These are phyloP conservation scores for Neltuma alba DNA, from an alignment of 306 rosid species.

Conservation along the genomic window DNA sequence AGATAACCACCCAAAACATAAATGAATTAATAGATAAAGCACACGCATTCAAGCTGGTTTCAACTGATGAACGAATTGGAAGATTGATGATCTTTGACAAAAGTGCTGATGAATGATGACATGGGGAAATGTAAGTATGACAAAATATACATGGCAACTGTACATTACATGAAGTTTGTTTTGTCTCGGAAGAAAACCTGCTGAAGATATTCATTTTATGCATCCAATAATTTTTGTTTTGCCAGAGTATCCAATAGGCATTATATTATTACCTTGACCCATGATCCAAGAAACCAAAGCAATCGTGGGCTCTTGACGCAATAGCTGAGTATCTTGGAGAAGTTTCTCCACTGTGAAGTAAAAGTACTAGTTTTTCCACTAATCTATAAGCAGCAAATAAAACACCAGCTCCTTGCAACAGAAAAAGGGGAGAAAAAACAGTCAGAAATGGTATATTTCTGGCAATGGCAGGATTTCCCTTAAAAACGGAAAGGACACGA, in stretches of 20 bases:
- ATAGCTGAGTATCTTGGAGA: conserved; percentile 50
- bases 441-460: conserved; percentile 38
- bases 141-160: conserved; percentile 21
- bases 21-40: neutral
- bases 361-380: conserved; percentile 49
- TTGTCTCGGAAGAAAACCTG: conserved; percentile 18
- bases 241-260: neutral
- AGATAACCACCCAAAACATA: neutral
- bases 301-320: conserved; percentile 49
- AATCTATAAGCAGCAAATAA: conserved; percentile 56
- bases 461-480: conserved; percentile 51
- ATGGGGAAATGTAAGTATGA: no score
- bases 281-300: conserved; percentile 57
- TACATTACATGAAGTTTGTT: neutral
- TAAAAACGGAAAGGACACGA: neutral
- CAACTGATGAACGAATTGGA: neutral
- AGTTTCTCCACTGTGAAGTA: conserved; percentile 33
- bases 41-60: neutral
- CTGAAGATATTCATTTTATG: conserved; percentile 17
- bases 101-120: neutral
- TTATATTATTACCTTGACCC: conserved; percentile 52
- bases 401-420: conserved; percentile 69
- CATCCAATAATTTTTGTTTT: neutral
- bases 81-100: neutral
- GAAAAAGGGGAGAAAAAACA: conserved; percentile 55